Base-by-base conservation (phyloP, 768 basidiomycete genomes). In the Pisolithus microcarpus region DNA sequence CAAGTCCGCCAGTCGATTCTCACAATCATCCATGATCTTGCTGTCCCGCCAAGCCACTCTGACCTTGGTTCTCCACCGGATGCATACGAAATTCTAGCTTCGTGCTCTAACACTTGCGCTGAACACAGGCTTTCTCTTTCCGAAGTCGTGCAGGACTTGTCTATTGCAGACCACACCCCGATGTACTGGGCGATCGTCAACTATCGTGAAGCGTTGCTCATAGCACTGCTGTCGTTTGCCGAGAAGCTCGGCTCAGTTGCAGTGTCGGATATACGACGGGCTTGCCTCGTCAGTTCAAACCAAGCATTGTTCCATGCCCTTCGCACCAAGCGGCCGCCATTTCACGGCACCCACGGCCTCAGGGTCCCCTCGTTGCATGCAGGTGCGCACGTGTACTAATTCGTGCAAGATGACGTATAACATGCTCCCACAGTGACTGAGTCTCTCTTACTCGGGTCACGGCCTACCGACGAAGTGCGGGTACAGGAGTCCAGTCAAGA, bases 201-300 rank as follows among this genome's bases (percentile, higher is more conserved):
- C 56, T 77, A 80, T 28, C 57, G 58, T 24, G 16, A 58, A n/a
- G 53, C 69, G 36, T 56, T 77, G 26, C 62, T 85, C 2, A 65
- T 80, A 19, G 74, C 76, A 0, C 65, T 87, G 10, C 66, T 88
- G 50, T 70, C 73, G 0, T 71, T 78, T 52, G 75, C 84, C 0
- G 45, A 72, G 0, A 75, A 76, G 7, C 57, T 79, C 9, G 58
- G 64, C 2, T 31, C 58, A 3, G 57, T 51, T 24, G 79, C 82
- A 1, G 70, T 81, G 9, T 74, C 75, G 5, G 87, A 90, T 23
- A 72, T 87, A 39, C 78, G 85, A 7, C 72, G 76, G 2, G 86
- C 84, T 1, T 90, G 87, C 58, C 70, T 87, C 11, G 51, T 58
- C 9, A 54, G 46, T 38, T 59, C 61, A 7, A 61, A 69, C 37